phyloP scores from a whole-genome alignment of 129 eudicot genomes.

The Erigeron canadensis region DNA sequence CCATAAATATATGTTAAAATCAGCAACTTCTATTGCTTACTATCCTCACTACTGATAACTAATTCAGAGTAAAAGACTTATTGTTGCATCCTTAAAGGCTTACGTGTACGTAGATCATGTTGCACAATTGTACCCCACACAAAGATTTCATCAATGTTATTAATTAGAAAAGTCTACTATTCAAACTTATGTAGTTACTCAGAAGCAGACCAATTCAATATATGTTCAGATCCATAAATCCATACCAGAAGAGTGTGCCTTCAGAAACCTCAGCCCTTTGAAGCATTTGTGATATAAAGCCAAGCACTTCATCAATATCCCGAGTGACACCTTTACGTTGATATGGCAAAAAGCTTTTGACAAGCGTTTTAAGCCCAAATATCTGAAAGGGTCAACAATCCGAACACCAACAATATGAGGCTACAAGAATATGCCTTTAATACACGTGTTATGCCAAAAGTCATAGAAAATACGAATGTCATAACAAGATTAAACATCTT shows the following conservation, averaged over 20 bases:
- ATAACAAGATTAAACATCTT: slow-evolving; percentile 7
- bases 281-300: slow-evolving; percentile 61
- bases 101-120: slow-evolving; percentile 3
- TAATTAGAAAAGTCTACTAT: neutral
- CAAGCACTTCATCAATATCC: slow-evolving; percentile 54
- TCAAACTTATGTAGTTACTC: neutral
- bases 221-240: neutral
- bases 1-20: neutral
- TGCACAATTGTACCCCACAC: neutral
- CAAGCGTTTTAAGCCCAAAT: slow-evolving; percentile 88
- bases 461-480: neutral
- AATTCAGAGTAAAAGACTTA: neutral
- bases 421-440: slow-evolving; percentile 19
- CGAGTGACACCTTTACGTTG: slow-evolving; percentile 39
- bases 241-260: slow-evolving; percentile 47
- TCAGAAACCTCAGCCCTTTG: slow-evolving; percentile 48
- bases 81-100: slow-evolving; percentile 6
- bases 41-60: neutral
- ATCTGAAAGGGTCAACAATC: slow-evolving; percentile 46
- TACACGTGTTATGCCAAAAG: neutral
- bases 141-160: slow-evolving; percentile 4
- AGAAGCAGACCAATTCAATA: neutral
- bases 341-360: slow-evolving; percentile 78
- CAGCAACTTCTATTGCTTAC: neutral
- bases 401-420: slow-evolving; percentile 13